These are phyloP conservation scores for Escovopsis weberi DNA, from an alignment of 2,329 filamentous ascomycete species.

Conservation along the genomic window DNA sequence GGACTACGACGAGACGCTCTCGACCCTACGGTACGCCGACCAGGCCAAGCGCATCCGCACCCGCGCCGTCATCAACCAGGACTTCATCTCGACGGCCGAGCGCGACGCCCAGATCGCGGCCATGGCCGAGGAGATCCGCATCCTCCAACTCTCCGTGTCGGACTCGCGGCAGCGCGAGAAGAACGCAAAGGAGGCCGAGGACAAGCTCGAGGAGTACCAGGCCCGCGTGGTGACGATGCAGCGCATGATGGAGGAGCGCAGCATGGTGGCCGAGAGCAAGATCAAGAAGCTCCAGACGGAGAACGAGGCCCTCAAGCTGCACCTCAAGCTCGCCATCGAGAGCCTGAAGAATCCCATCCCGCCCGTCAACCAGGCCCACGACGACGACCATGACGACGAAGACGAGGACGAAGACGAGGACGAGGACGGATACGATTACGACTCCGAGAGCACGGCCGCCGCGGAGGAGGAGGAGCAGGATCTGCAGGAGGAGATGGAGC, in stretches of 20 bases:
- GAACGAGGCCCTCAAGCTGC: conserved; percentile 77
- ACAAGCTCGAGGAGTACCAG: conserved; percentile 89
- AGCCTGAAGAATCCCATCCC: conserved; percentile 89
- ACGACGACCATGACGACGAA: no score
- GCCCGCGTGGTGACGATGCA: conserved; percentile 80
- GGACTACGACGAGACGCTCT: conserved; percentile 95
- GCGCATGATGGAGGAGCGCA: conserved; percentile 87
- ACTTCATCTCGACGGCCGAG: conserved; percentile 81
- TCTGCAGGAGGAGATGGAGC: conserved; percentile 74
- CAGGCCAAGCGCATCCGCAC: conserved; percentile 96
- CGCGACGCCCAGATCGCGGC: conserved; percentile 85
- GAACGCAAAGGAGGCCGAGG: conserved; percentile 63
- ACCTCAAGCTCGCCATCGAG: conserved; percentile 73
- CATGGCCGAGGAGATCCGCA: conserved; percentile 90
- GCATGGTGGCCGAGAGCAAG: conserved; percentile 83
- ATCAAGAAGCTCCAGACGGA: conserved; percentile 80
- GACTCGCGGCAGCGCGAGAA: conserved; percentile 55
- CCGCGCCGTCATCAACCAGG: conserved; percentile 87
- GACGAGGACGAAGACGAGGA: conserved; percentile 13
- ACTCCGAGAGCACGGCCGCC: conserved; percentile 26
- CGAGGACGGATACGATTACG: conserved; percentile 39
- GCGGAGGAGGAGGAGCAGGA: conserved; percentile 37
- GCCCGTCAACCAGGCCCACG: conserved; percentile 19
- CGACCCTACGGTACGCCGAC: conserved; percentile 90
- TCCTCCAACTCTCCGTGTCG: conserved; percentile 61